Evolutionary conservation across 495 filamentous ascomycete genomes (phyloP), one percentile per base, ranked within the genome.

Genomic region (Chaetomidium leptoderma): DNA sequence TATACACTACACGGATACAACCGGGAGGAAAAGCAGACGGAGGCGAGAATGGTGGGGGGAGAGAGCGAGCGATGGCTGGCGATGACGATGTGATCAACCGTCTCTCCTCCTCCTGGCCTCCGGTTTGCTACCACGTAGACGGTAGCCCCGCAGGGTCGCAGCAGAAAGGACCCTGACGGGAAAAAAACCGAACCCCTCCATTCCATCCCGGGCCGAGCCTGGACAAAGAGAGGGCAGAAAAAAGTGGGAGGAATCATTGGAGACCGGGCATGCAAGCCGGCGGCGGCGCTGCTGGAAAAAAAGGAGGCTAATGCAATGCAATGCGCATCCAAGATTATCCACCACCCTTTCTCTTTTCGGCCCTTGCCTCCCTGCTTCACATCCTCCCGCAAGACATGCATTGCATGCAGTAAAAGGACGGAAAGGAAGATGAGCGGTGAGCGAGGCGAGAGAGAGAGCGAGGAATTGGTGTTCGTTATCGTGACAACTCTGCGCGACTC

Each of bases 221-320:
- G 29, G 29, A 4, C 24, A 42, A 24, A 23, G 10, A 48, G 46
- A 35, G 10, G 6, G 17, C 16, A 3, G 1, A 24, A 49, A 49
- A 21, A 35, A 23, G 11, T 1, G 19, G 17, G 10, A 36, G 6
- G 19, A 40, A 53, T n/a, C n/a, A n/a, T n/a, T n/a, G n/a, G n/a
- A n/a, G n/a, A n/a, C 19, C 37, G 14, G 9, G 21, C 52, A 44
- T 55, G 52, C 52, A 45, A 55, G 52, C 52, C 39, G 5, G 19
- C 36, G 5, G 19, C 36, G 39, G 52, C 52, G 39, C 27, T 26
- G 39, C 39, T 45, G 7, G 19, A n/a, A n/a, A n/a, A n/a, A n/a
- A n/a, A n/a, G n/a, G n/a, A 35, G 39, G 39, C 52, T 55, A 55
- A 55, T 55, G 52, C 52, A 55, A 55, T 55, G 52, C 52, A 55